Conservation (phyloP, 495 filamentous ascomycete genomes). For the Aspergillus kassunensis region DNA sequence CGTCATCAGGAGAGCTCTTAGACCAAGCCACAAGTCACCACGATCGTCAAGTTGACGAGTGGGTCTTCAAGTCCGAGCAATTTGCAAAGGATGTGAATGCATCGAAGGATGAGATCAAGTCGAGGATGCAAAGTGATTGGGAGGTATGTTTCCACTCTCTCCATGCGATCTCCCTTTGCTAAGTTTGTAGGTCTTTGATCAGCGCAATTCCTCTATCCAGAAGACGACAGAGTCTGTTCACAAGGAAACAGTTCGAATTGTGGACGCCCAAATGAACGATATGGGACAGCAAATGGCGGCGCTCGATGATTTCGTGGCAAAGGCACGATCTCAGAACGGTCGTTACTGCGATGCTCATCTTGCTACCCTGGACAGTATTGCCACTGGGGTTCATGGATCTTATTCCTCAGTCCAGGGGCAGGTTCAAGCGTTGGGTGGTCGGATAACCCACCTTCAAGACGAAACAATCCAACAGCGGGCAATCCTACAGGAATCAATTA, state of each 20-base stretch:
- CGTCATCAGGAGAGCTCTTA: constrained; percentile 57
- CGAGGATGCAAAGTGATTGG: constrained; percentile 84
- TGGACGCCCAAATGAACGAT: constrained; percentile 81
- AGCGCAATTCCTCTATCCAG: constrained; percentile 75
- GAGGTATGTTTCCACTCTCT: constrained; percentile 50
- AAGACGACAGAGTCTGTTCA: constrained; percentile 81
- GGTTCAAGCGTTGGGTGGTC: constrained; percentile 56
- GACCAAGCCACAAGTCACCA: constrained; percentile 61
- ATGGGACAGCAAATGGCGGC: constrained; percentile 83
- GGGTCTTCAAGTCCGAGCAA: constrained; percentile 63
- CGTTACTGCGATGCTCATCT: constrained; percentile 65
- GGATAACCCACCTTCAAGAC: constrained; percentile 58
- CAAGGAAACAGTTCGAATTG: constrained; percentile 84
- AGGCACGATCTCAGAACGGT: constrained; percentile 77
- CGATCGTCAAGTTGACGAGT: constrained; percentile 66
- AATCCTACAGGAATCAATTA: constrained; percentile 51
- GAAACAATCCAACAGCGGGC: constrained; percentile 56
- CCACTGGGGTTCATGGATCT: constrained; percentile 61
- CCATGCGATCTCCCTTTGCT: constrained; percentile 19
- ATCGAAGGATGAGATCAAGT: constrained; percentile 73
- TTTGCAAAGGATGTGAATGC: constrained; percentile 66
- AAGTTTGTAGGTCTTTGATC: constrained; percentile 61
- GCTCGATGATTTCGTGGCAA: constrained; percentile 84
- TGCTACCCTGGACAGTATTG: constrained; percentile 56
- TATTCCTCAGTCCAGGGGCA: constrained; percentile 64